Percentiles rank a stretch among this genome's conserved stretches.
These are phyloP conservation scores for Aspergillus arachidicola DNA, from an alignment of 2,329 filamentous ascomycete genomes.

Conservation along the genomic window DNA sequence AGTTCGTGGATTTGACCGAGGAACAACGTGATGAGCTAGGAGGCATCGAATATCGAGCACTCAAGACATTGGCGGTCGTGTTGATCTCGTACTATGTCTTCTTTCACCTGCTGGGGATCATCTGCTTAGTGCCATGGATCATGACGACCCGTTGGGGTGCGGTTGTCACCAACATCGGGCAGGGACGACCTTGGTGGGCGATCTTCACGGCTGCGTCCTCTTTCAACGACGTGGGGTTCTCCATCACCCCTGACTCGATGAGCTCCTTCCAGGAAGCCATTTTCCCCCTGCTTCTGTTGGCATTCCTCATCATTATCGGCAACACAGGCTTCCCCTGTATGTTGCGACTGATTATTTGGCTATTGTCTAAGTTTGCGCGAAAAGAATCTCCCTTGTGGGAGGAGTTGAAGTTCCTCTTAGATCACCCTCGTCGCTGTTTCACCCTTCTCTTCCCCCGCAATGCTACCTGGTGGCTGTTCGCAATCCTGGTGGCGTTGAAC, in stretches of 20 bases:
- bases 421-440: conserved; percentile 94
- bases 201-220: conserved; percentile 85
- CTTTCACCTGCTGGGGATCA: conserved; percentile 75
- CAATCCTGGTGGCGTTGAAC: conserved; percentile 80
- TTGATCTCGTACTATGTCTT: conserved; percentile 79
- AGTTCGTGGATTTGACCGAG: conserved; percentile 83
- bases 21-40: conserved; percentile 93
- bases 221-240: conserved; percentile 95
- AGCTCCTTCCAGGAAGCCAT: conserved; percentile 78
- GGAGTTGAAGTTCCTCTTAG: conserved; percentile 84
- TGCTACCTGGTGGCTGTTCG: conserved; percentile 95
- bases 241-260: conserved; percentile 93
- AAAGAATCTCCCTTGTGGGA: conserved; percentile 76
- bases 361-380: conserved; percentile 68
- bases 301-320: conserved; percentile 88
- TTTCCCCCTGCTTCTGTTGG: conserved; percentile 74
- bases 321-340: conserved; percentile 96
- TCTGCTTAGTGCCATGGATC: conserved; percentile 82
- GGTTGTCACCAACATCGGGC: conserved; percentile 63
- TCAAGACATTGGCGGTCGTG: conserved; percentile 82
- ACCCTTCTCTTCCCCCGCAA: conserved; percentile 87
- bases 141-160: conserved; percentile 62
- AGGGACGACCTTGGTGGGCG: conserved; percentile 81
- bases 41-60: conserved; percentile 90
- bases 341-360: conserved; percentile 91